A percentile compares a stretch with the other conserved stretches of the same genome.
phyloP scores from a whole-genome alignment of 768 basidiomycete species.

The Strobilomyces confusus region DNA sequence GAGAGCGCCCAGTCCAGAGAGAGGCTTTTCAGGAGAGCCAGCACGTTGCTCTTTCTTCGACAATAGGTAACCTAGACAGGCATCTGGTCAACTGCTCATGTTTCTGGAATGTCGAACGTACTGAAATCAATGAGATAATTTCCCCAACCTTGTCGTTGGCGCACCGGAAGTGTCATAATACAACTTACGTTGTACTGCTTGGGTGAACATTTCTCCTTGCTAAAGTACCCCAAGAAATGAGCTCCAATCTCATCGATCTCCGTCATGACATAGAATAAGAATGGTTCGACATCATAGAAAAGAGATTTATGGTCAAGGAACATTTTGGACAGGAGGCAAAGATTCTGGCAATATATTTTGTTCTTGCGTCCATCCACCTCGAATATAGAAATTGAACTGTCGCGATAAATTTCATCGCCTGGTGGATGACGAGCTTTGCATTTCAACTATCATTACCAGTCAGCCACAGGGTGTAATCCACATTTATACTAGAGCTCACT shows the following conservation, averaged over 20 bases:
- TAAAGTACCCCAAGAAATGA: conserved; percentile 96
- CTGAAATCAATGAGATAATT: conserved; percentile 98
- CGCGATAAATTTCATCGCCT: conserved; percentile 97
- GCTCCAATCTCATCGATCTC: conserved; percentile 87
- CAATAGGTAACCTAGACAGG: conserved; percentile 75
- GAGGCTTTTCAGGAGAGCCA: conserved; percentile 94
- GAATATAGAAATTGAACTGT: conserved; percentile 84
- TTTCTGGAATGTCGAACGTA: conserved; percentile 31
- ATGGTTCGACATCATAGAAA: conserved; percentile 99
- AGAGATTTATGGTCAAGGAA: conserved; percentile 98
- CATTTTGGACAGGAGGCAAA: conserved; percentile 97
- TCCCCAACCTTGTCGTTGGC: conserved; percentile 96
- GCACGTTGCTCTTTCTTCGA: conserved; percentile 90
- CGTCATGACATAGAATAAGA: conserved; percentile 97
- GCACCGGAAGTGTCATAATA: conserved; percentile 97
- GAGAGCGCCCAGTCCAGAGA: conserved; percentile 87
- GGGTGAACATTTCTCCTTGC: conserved; percentile 95
- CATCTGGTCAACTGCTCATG: not conserved
- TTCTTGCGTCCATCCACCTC: conserved; percentile 98
- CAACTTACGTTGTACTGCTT: conserved; percentile 98
- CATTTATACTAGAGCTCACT: conserved; percentile 43
- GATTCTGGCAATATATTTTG: conserved; percentile 99
- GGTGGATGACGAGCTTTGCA: conserved; percentile 95
- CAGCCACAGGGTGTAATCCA: conserved; percentile 4
- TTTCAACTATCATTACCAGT: conserved; percentile 62